These are phyloP conservation scores for Beverwykella pulmonaria DNA, from an alignment of 495 filamentous ascomycete genomes.

Conservation along the genomic window DNA sequence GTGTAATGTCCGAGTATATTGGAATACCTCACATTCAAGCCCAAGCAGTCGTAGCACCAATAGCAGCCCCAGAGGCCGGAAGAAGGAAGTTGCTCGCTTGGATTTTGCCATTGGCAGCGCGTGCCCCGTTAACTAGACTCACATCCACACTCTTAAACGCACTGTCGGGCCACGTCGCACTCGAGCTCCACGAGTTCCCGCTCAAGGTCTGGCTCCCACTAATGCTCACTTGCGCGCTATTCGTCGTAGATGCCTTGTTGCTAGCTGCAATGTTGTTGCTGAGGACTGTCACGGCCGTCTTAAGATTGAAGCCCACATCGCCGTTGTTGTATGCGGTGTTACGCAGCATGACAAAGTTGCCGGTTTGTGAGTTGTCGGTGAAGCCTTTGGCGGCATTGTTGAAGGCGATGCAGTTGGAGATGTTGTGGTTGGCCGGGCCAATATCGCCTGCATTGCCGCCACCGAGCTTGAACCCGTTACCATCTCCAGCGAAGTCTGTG, in stretches of 20 bases:
- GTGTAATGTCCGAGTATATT: background rate
- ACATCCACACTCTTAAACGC: conserved; percentile 38
- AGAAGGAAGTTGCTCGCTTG: conserved; percentile 33
- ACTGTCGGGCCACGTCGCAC: conserved; percentile 36
- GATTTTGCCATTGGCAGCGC: conserved; percentile 36
- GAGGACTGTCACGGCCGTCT: conserved; percentile 30
- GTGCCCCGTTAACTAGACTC: conserved; percentile 27
- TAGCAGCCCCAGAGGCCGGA: conserved; percentile 25
- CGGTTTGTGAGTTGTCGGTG: conserved; percentile 40
- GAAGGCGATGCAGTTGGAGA: conserved; percentile 42
- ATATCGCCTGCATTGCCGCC: conserved; percentile 30
- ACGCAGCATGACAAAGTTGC: conserved; percentile 31
- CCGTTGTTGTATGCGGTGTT: conserved; percentile 44
- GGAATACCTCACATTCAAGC: background rate
- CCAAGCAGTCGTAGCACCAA: conserved; percentile 36
- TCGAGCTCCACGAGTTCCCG: conserved; percentile 41
- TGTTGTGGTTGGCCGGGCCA: conserved; percentile 39
- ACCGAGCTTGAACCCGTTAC: conserved; percentile 45
- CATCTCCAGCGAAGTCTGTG: conserved; percentile 39
- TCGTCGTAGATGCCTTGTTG: conserved; percentile 25
- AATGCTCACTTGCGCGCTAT: conserved; percentile 15
- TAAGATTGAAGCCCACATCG: conserved; percentile 39
- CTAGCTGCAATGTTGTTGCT: conserved; percentile 38
- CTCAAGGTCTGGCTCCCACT: conserved; percentile 21
- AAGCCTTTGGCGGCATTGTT: conserved; percentile 40